phyloP scores from a whole-genome alignment of 2,329 filamentous ascomycete genomes.

The Fusarium sp. region DNA sequence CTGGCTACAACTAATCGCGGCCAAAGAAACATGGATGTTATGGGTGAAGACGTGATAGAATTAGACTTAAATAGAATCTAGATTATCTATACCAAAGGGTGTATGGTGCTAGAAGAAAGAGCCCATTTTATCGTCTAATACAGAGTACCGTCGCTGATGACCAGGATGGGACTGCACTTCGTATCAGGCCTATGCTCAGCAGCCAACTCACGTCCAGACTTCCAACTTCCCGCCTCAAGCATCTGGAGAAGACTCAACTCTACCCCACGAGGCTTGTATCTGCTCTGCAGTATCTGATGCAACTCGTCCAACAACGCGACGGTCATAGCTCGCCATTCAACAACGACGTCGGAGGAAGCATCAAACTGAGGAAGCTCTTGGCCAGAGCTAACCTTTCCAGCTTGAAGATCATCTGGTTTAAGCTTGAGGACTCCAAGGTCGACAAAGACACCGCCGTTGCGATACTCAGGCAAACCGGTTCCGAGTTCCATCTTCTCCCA shows the following conservation, averaged over 20 bases:
- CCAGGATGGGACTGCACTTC: slow-evolving; percentile 82
- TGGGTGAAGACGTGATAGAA: fast-evolving
- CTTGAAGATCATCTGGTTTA: slow-evolving; percentile 56
- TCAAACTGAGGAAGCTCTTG: slow-evolving; percentile 62
- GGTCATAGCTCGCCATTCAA: slow-evolving; percentile 70
- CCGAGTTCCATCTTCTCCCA: slow-evolving; percentile 66
- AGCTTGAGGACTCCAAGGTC: slow-evolving; percentile 66
- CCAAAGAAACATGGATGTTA: neutral
- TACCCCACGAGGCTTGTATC: slow-evolving; percentile 44
- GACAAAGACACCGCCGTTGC: slow-evolving; percentile 76
- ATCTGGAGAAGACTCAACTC: slow-evolving; percentile 60
- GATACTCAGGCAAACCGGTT: slow-evolving; percentile 77
- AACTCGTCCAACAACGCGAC: slow-evolving; percentile 66
- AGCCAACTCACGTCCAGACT: slow-evolving; percentile 81
- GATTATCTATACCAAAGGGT: too few species aligned
- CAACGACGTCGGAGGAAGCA: slow-evolving; percentile 66
- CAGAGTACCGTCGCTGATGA: slow-evolving; percentile 26
- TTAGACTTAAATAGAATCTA: neutral
- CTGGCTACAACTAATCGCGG: neutral
- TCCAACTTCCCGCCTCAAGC: slow-evolving; percentile 66
- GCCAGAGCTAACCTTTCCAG: slow-evolving; percentile 56
- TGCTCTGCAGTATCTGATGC: slow-evolving; percentile 47
- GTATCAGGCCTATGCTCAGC: slow-evolving; percentile 82
- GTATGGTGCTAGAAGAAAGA: fast-evolving
- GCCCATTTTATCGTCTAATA: neutral